A percentile compares a stretch with the other conserved stretches of the same genome.
These are phyloP conservation scores for Xylariales sp. DNA, from an alignment of 2,329 filamentous ascomycete species.

Conservation along the genomic window DNA sequence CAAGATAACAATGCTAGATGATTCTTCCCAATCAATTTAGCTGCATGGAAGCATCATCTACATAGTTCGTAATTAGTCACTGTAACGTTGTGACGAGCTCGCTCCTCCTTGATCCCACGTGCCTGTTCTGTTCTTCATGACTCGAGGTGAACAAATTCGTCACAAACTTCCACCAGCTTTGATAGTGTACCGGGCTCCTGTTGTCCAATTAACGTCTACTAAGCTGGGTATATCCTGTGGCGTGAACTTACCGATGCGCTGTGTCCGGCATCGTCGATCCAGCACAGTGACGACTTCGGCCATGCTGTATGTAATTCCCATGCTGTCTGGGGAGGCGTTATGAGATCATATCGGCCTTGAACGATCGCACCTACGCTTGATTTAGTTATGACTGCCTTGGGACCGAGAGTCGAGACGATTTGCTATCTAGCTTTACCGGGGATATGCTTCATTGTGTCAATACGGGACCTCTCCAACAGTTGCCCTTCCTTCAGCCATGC, in stretches of 20 bases:
- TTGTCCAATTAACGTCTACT: not conserved
- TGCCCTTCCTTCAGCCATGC: conserved; percentile 13
- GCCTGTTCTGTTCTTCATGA: too few relatives aligned
- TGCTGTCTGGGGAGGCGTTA: conserved; percentile 12
- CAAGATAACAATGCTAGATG: too few relatives aligned
- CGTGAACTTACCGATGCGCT: conserved; percentile 1
- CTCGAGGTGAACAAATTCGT: conserved; percentile 8
- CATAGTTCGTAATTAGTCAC: too few relatives aligned
- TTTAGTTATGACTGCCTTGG: too few relatives aligned
- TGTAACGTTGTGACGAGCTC: too few relatives aligned
- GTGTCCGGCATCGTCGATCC: conserved; percentile 12
- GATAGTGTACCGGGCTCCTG: conserved; percentile 12
- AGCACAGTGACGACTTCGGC: conserved; percentile 12
- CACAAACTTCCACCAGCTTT: conserved; percentile 12
- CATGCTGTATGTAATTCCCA: conserved; percentile 14
- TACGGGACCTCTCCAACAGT: conserved; percentile 10
- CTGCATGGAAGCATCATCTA: too few relatives aligned
- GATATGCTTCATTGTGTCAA: conserved; percentile 15
- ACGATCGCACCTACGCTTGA: conserved; percentile 8
- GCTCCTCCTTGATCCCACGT: too few relatives aligned
- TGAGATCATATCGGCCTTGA: conserved; percentile 14
- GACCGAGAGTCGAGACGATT: too few relatives aligned
- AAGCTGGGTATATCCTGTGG: not conserved
- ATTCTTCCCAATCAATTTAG: too few relatives aligned
- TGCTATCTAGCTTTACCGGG: conserved; percentile 3